A percentile compares a stretch with the other conserved stretches of the same genome.
Evolutionary conservation across 371 early-diverging fungal species (phyloP).

Genomic region (Mucor ambiguus): DNA sequence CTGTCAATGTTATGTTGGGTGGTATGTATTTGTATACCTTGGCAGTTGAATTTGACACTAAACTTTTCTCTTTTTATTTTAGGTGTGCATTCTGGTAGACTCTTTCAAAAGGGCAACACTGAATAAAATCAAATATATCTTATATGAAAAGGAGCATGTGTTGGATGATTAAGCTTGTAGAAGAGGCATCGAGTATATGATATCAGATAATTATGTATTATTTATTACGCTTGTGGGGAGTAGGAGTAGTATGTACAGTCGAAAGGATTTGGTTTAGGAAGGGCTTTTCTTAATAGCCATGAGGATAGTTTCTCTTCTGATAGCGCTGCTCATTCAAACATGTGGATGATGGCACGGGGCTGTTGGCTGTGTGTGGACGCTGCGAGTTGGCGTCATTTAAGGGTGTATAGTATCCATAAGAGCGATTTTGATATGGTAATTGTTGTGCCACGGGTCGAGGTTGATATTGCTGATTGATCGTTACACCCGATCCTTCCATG

Average conservation of each 20-base stretch:
- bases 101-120: background rate
- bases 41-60: background rate
- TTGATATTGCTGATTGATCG: background rate
- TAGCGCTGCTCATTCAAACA: constrained; percentile 10
- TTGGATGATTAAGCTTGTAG: no score
- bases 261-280: constrained; percentile 2
- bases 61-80: background rate
- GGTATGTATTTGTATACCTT: constrained; percentile 66
- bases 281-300: background rate
- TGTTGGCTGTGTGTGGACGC: background rate
- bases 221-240: no score
- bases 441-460: background rate
- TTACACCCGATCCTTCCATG: background rate
- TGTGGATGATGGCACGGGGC: constrained; percentile 3
- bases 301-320: constrained; percentile 11
- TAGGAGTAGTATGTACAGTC: background rate
- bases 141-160: background rate
- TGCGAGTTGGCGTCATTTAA: background rate
- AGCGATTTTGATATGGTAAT: constrained; percentile 1
- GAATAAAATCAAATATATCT: background rate
- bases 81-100: constrained; percentile 26
- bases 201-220: no score
- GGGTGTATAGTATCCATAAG: background rate
- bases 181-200: no score
- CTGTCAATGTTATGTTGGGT: constrained; percentile 95